Evolutionary conservation across 352 stramenopile genomes (phyloP), one percentile per base, ranked within the genome.

Genomic region (Hyaloperonospora arabidopsidis): DNA sequence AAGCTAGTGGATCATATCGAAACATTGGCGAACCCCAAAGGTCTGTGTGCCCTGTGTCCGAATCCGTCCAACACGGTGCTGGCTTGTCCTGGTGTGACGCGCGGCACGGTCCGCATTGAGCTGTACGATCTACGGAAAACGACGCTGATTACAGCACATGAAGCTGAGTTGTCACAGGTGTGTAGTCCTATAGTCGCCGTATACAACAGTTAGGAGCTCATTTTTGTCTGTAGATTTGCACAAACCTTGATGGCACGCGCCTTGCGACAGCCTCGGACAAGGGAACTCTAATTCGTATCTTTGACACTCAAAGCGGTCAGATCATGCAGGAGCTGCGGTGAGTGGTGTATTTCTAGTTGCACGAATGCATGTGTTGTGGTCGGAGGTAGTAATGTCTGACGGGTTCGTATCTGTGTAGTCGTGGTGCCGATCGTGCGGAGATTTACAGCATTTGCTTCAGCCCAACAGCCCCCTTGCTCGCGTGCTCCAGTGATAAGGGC

Each of bases 371-470:
- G 7, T 36, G 25, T 32, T 32, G 25, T 32, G n/a, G n/a, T n/a
- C n/a, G n/a, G n/a, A 32, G 25, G 25, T 32, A 4, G 25, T 8
- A 8, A 8, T 32, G 8, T 34, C 39, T 34, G 41, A 1, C 34
- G 18, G 50, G 17, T 17, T 49, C 2, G 14, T 48, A 18, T 29
- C 41, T 48, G 50, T 34, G n/a, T 50, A 93, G 96, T 50, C 76
- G 96, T 49, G 97, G 96, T 49, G 95, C 97, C 11, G 96, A 99
- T 65, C 79, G 94, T 52, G 95, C 96, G 0, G 90, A 95, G 45
- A 98, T 99, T 55, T 97, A 97, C 68, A 98, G 91, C 68, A 88
- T 99, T 56, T 89, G 86, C 57, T 99, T 98, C 68, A 98, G 93
- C 59, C 84, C 88, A 17, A 93, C 96, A 41, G 88, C 86, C 35